Percentiles rank a stretch among this genome's conserved stretches.
Conservation (phyloP, 768 basidiomycete genomes). For the Serpula lacrymans region DNA sequence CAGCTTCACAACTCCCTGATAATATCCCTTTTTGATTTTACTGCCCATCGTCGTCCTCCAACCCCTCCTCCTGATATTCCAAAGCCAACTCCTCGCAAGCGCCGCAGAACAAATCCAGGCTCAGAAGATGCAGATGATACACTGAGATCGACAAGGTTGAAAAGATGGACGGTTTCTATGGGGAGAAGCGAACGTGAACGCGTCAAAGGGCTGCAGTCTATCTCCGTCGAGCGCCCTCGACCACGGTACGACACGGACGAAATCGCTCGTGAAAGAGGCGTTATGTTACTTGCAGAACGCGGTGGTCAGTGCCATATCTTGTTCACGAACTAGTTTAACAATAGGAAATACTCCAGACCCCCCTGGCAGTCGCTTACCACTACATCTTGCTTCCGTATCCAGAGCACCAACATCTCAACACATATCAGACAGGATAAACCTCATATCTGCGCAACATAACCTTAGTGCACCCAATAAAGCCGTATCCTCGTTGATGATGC, state of each 20-base stretch:
- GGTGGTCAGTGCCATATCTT: constrained; percentile 45
- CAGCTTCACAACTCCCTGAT: constrained; percentile 83
- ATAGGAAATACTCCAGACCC: constrained; percentile 43
- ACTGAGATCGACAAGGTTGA: constrained; percentile 61
- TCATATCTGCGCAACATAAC: constrained; percentile 78
- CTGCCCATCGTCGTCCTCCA: constrained; percentile 63
- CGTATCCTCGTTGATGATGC: constrained; percentile 67
- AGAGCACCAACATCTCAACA: constrained; percentile 74
- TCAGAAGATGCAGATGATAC: constrained; percentile 53
- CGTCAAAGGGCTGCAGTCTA: constrained; percentile 45
- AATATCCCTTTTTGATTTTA: constrained; percentile 79
- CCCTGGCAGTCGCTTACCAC: constrained; percentile 65
- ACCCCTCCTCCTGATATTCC: constrained; percentile 62
- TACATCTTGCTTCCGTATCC: constrained; percentile 72
- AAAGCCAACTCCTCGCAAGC: constrained; percentile 64
- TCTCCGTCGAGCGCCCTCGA: constrained; percentile 40
- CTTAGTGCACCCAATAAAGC: constrained; percentile 55
- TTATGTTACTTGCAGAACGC: constrained; percentile 60
- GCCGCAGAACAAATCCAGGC: constrained; percentile 63
- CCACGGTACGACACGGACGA: constrained; percentile 59
- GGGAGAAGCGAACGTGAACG: constrained; percentile 77
- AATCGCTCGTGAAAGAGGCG: constrained; percentile 65
- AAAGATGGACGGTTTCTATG: constrained; percentile 69
- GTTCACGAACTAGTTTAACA: not conserved
- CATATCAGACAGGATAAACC: constrained; percentile 74